These are phyloP conservation scores for Citrus unshiu DNA, from an alignment of 345 rosid genomes.

Conservation along the genomic window DNA sequence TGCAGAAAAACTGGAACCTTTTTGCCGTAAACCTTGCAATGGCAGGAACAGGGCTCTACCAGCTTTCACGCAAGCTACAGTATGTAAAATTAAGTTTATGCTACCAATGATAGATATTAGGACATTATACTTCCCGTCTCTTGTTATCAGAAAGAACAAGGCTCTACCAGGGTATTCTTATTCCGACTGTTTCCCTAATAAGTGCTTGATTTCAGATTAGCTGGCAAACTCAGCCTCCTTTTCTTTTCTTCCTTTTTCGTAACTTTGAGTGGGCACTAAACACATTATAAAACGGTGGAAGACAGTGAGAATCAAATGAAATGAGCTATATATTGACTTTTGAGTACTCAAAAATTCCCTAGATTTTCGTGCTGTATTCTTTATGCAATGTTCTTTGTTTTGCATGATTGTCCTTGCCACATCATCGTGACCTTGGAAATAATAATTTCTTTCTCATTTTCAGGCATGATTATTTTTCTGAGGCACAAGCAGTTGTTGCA, in stretches of 20 bases:
- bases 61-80: constrained; percentile 77
- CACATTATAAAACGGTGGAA: neutral
- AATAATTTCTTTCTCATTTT: neutral
- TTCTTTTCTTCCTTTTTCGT: neutral
- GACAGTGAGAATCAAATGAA: neutral
- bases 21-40: constrained; percentile 79
- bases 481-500: constrained; percentile 38
- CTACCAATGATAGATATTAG: neutral
- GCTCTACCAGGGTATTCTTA: neutral
- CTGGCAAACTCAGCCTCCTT: no score
- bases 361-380: neutral
- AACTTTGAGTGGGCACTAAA: neutral
- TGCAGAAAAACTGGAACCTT: constrained; percentile 96
- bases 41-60: constrained; percentile 86
- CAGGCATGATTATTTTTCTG: constrained; percentile 69
- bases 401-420: neutral
- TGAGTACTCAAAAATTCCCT: neutral
- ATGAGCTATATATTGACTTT: neutral
- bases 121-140: neutral
- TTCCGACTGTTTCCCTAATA: neutral
- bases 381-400: neutral
- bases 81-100: constrained; percentile 29
- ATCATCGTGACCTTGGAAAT: neutral
- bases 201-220: neutral
- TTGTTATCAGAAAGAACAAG: neutral